Evolutionary conservation across 2,329 filamentous ascomycete species (phyloP).

Genomic region (Phyllosticta capitalensis): DNA sequence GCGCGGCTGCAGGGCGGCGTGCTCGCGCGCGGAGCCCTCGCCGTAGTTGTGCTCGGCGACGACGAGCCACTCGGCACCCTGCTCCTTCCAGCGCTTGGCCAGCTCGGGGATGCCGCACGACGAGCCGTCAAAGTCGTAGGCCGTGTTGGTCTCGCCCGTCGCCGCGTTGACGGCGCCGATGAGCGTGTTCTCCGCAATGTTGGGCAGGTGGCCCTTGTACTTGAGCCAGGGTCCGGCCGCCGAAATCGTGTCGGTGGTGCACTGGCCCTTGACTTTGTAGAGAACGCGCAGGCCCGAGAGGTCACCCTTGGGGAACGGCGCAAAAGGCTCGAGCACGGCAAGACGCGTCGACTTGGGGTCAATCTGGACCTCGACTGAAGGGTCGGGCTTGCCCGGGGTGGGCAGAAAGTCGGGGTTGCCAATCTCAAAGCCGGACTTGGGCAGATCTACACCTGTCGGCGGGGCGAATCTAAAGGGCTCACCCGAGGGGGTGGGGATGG

Average conservation of each 20-base stretch:
- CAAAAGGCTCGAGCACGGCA: conserved; percentile 83
- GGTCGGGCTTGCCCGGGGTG: conserved; percentile 60
- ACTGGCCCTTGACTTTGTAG: conserved; percentile 95
- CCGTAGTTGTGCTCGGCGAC: conserved; percentile 98
- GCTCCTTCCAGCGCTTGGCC: conserved; percentile 69
- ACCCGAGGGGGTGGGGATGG: conserved; percentile 69
- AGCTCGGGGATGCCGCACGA: conserved; percentile 77
- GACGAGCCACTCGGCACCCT: conserved; percentile 75
- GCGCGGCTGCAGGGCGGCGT: conserved; percentile 82
- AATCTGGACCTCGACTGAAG: conserved; percentile 63
- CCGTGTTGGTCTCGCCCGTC: conserved; percentile 84
- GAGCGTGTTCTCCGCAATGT: conserved; percentile 94
- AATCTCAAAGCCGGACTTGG: conserved; percentile 66
- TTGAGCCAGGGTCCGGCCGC: conserved; percentile 96
- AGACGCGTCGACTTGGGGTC: conserved; percentile 83
- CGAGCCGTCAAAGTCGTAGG: conserved; percentile 75
- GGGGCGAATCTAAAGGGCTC: conserved; percentile 76
- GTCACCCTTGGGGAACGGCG: conserved; percentile 67
- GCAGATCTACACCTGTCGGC: conserved; percentile 52
- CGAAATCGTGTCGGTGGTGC: conserved; percentile 97
- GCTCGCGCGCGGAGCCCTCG: conserved; percentile 80
- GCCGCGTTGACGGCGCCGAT: conserved; percentile 90
- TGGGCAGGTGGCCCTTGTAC: conserved; percentile 97
- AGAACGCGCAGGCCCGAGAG: conserved; percentile 73
- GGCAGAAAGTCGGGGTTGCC: conserved; percentile 69